phyloP scores from a whole-genome alignment of 2,329 filamentous ascomycete genomes.

The Fusarium musae region DNA sequence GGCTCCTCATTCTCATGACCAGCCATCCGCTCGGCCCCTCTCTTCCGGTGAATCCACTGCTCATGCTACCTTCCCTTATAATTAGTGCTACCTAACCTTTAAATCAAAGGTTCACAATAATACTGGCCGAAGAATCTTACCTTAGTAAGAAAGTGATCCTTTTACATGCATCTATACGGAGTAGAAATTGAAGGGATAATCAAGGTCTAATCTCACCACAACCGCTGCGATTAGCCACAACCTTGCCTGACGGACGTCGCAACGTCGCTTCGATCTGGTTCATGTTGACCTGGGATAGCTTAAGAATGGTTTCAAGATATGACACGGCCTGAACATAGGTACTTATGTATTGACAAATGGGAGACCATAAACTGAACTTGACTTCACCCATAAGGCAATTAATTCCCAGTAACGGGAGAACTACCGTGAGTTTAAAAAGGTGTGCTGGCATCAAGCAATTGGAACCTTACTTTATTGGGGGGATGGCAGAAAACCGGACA shows the following conservation, averaged over 20 bases:
- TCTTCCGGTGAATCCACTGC: slow-evolving; percentile 28
- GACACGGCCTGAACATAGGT: neutral
- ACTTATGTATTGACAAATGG: neutral
- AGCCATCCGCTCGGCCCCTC: slow-evolving; percentile 36
- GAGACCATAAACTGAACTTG: neutral
- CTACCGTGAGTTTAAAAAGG: neutral
- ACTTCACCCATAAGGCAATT: neutral
- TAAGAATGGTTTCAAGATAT: neutral
- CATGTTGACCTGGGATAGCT: neutral
- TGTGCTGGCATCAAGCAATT: neutral
- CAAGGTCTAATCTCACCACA: neutral
- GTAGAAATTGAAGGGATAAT: neutral
- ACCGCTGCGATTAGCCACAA: neutral
- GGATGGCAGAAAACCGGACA: neutral
- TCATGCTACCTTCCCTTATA: slow-evolving; percentile 24
- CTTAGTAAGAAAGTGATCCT: neutral
- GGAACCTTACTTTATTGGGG: neutral
- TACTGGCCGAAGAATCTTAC: neutral
- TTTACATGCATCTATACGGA: neutral
- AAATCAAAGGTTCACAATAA: neutral
- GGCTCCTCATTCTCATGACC: slow-evolving; percentile 23
- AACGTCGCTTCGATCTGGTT: neutral
- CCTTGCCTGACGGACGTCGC: neutral
- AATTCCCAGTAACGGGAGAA: neutral
- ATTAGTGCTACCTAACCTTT: neutral